A percentile compares a stretch with the other conserved stretches of the same genome.
Conservation (phyloP, 2,329 filamentous ascomycete genomes). For the Harringtonia aguacate region DNA sequence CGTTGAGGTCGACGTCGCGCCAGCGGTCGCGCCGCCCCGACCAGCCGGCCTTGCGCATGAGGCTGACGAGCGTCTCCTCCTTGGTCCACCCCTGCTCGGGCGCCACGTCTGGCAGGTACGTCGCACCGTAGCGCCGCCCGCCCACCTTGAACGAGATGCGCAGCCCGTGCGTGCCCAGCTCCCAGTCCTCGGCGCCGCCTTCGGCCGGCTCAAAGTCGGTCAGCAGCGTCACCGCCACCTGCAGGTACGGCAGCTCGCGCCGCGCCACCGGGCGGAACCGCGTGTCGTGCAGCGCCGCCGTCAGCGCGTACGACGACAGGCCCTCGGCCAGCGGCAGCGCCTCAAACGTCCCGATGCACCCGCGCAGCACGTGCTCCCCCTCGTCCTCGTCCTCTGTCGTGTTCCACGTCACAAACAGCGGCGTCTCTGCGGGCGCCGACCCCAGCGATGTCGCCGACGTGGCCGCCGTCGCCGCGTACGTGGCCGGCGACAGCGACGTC, state of each 20-base stretch:
- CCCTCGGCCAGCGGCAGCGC: slow-evolving; percentile 61
- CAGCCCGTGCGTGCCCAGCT: slow-evolving; percentile 74
- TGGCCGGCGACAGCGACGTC: slow-evolving; percentile 19
- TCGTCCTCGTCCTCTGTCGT: slow-evolving; percentile 50
- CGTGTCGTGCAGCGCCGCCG: slow-evolving; percentile 56
- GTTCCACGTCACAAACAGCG: slow-evolving; percentile 95
- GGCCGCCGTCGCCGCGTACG: neutral
- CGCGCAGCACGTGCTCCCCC: slow-evolving; percentile 55
- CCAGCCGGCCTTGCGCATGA: slow-evolving; percentile 96
- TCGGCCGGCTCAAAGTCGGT: slow-evolving; percentile 71
- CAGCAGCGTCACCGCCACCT: slow-evolving; percentile 68
- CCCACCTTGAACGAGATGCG: slow-evolving; percentile 74
- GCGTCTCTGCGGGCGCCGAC: slow-evolving; percentile 45
- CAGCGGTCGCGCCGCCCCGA: slow-evolving; percentile 67
- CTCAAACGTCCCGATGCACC: slow-evolving; percentile 95
- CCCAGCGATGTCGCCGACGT: neutral
- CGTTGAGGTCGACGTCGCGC: slow-evolving; percentile 67
- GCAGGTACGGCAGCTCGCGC: slow-evolving; percentile 44
- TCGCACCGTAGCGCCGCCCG: slow-evolving; percentile 61
- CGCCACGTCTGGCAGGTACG: slow-evolving; percentile 88
- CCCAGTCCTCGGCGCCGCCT: slow-evolving; percentile 67
- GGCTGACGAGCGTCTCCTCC: slow-evolving; percentile 78
- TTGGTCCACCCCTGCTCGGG: slow-evolving; percentile 90
- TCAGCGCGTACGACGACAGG: slow-evolving; percentile 70
- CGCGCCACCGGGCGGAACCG: slow-evolving; percentile 47